phyloP scores from a whole-genome alignment of 2,329 filamentous ascomycete genomes.

The Paecilomyces fulvus region DNA sequence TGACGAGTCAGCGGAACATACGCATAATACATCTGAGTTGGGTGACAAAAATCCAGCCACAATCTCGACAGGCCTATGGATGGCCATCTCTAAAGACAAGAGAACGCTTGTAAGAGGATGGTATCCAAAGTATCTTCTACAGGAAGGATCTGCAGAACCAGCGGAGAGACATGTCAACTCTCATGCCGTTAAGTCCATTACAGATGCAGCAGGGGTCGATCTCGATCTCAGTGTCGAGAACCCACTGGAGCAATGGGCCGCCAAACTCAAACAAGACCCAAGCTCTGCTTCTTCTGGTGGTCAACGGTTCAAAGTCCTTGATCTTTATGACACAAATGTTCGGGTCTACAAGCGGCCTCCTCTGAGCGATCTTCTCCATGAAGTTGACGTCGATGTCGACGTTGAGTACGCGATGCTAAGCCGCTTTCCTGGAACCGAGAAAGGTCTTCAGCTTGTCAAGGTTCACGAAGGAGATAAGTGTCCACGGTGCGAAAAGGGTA shows the following conservation, averaged over 20 bases:
- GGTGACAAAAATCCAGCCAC: constrained; percentile 16
- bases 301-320: constrained; percentile 22
- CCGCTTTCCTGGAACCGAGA: constrained; percentile 30
- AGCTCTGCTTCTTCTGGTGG: constrained; percentile 15
- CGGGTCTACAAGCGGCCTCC: constrained; percentile 32
- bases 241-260: constrained; percentile 45
- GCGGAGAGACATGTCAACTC: constrained; percentile 42
- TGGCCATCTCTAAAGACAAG: constrained; percentile 46
- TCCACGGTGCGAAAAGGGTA: constrained; percentile 57
- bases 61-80: constrained; percentile 32
- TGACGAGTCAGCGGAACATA: constrained; percentile 3
- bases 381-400: constrained; percentile 17
- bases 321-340: constrained; percentile 34
- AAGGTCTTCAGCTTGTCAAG: constrained; percentile 54
- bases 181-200: constrained; percentile 54
- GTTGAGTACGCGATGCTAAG: constrained; percentile 27
- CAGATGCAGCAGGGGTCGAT: constrained; percentile 47
- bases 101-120: constrained; percentile 62
- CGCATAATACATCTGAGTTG: constrained; percentile 14
- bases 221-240: constrained; percentile 65
- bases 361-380: constrained; percentile 25
- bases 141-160: constrained; percentile 20
- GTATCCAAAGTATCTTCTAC: constrained; percentile 45
- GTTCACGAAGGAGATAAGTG: constrained; percentile 63
- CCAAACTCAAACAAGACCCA: constrained; percentile 22